Conservation (phyloP, 2,329 filamentous ascomycete genomes). For the Neofusicoccum cordaticola region DNA sequence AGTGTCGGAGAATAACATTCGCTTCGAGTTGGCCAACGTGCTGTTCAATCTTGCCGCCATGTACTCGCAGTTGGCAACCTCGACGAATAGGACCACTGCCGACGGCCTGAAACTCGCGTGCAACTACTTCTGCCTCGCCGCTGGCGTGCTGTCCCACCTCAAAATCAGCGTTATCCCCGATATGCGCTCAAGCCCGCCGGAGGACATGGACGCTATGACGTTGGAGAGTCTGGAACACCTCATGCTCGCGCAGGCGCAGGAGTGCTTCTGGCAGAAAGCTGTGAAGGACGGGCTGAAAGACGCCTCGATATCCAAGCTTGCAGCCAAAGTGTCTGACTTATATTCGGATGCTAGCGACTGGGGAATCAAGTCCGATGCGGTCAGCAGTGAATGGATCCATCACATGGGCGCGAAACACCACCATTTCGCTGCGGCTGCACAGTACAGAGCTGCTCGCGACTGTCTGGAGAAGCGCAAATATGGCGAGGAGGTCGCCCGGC, state of each 20-base stretch:
- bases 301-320: constrained; percentile 84
- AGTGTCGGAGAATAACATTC: constrained; percentile 64
- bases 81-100: constrained; percentile 70
- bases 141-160: constrained; percentile 78
- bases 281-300: constrained; percentile 94
- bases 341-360: constrained; percentile 82
- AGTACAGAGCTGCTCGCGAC: constrained; percentile 86
- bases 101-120: constrained; percentile 86
- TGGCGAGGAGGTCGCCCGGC: constrained; percentile 86
- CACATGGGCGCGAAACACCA: constrained; percentile 97
- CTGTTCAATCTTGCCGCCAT: constrained; percentile 91
- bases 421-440: constrained; percentile 92
- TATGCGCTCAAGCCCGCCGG: constrained; percentile 77
- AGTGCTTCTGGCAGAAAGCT: constrained; percentile 98
- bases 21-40: constrained; percentile 86
- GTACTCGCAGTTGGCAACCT: constrained; percentile 86
- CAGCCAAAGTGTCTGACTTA: constrained; percentile 85
- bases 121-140: constrained; percentile 84
- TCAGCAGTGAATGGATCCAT: constrained; percentile 95
- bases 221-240: constrained; percentile 80
- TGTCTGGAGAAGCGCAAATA: constrained; percentile 92
- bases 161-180: constrained; percentile 76
- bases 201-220: constrained; percentile 91
- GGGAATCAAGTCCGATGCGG: constrained; percentile 81
- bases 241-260: constrained; percentile 87